phyloP scores from a whole-genome alignment of 306 rosid genomes.

The Argentina anserina region DNA sequence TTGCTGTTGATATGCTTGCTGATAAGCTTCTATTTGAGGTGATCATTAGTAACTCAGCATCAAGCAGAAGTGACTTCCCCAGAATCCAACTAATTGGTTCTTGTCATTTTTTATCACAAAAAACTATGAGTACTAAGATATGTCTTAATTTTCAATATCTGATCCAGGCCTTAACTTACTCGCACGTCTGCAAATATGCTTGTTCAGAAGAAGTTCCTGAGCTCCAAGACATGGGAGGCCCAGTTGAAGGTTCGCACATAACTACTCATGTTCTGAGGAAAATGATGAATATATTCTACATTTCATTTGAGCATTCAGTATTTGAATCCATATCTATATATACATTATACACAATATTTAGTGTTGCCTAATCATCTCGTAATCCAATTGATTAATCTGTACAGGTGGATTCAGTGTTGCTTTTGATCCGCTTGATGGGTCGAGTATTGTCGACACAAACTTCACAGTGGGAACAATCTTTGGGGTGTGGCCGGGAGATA shows the following conservation, averaged over 20 bases:
- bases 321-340: background rate
- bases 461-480: constrained; percentile 97
- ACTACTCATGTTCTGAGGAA: background rate
- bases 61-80: background rate
- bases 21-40: constrained; percentile 93
- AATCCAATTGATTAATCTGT: background rate
- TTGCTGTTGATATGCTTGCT: constrained; percentile 96
- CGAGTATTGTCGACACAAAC: constrained; percentile 95
- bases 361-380: background rate
- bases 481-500: constrained; percentile 99
- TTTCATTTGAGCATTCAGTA: background rate
- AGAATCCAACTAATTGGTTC: background rate
- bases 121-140: background rate
- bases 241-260: constrained; percentile 63
- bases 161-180: constrained; percentile 70
- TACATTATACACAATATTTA: too few species aligned
- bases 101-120: background rate
- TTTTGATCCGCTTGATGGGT: constrained; percentile 98
- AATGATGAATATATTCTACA: background rate
- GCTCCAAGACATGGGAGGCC: constrained; percentile 99
- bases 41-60: background rate
- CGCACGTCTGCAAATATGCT: constrained; percentile 92
- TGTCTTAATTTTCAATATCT: constrained; percentile 9
- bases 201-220: constrained; percentile 98
- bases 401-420: constrained; percentile 99